phyloP scores from a whole-genome alignment of 305 asterid genomes.

The Fraxinus greggii region DNA sequence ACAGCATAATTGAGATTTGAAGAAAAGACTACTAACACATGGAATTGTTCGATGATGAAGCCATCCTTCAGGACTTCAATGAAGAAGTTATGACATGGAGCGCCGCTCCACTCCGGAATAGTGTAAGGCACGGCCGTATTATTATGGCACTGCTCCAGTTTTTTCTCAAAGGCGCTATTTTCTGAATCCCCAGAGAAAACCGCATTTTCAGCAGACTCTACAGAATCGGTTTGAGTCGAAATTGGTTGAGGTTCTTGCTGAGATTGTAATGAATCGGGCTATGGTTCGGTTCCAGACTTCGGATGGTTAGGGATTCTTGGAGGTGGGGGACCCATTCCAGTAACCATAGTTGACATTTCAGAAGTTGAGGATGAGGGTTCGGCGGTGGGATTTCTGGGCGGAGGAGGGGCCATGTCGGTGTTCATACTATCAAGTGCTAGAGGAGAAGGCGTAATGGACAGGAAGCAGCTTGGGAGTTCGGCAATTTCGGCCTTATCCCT shows the following conservation, averaged over 20 bases:
- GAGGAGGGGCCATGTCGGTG: conserved; percentile 38
- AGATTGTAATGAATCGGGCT: conserved; percentile 26
- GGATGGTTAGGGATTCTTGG: background rate
- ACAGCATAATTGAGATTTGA: background rate
- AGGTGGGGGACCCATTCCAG: background rate
- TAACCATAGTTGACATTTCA: background rate
- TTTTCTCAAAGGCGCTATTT: conserved; percentile 29
- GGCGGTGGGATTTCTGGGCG: conserved; percentile 26
- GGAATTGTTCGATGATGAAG: conserved; percentile 58
- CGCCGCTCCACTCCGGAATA: conserved; percentile 74
- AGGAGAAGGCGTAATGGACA: background rate
- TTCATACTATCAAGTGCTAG: conserved; percentile 21
- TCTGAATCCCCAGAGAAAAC: conserved; percentile 23
- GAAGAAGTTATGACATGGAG: conserved; percentile 63
- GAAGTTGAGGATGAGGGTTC: background rate
- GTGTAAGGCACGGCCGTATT: conserved; percentile 62
- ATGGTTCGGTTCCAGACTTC: conserved; percentile 17
- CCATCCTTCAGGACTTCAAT: conserved; percentile 90
- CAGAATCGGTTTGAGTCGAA: conserved; percentile 28
- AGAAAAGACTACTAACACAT: conserved; percentile 56
- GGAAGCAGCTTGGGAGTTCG: background rate
- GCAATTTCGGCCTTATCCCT: background rate
- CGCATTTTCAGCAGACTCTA: conserved; percentile 16
- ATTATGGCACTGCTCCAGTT: conserved; percentile 32
- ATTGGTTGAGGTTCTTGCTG: conserved; percentile 24